A percentile compares a stretch with the other conserved stretches of the same genome.
Evolutionary conservation across 257 asterid genomes (phyloP).

Genomic region (Nicotiana otophora): DNA sequence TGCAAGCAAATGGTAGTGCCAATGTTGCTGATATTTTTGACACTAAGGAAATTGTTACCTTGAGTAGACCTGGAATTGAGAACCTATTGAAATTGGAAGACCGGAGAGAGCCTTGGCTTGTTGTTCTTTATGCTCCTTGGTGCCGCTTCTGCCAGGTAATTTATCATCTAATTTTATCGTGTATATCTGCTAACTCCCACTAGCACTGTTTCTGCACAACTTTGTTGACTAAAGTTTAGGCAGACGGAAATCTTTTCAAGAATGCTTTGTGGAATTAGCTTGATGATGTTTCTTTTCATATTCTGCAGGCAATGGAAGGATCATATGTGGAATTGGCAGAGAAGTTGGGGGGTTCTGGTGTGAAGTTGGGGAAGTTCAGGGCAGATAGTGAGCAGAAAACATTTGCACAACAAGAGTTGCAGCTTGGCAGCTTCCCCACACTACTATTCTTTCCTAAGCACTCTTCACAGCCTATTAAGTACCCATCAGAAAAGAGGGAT

Average conservation of each 20-base stretch:
- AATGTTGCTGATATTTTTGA: constrained; percentile 48
- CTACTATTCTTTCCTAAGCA: constrained; percentile 69
- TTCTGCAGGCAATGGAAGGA: constrained; percentile 54
- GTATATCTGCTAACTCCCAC: not conserved
- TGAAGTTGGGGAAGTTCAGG: constrained; percentile 73
- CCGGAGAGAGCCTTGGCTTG: constrained; percentile 70
- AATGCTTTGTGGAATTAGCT: not conserved
- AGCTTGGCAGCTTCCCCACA: constrained; percentile 75
- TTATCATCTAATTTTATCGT: not conserved
- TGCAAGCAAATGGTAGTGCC: constrained; percentile 30
- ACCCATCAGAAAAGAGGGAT: constrained; percentile 77
- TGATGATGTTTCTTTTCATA: not conserved
- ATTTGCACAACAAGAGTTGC: constrained; percentile 58
- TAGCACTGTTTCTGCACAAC: not conserved
- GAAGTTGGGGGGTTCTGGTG: constrained; percentile 55
- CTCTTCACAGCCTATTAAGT: constrained; percentile 54
- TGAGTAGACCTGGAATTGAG: constrained; percentile 72
- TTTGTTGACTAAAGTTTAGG: not conserved
- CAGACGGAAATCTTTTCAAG: not conserved
- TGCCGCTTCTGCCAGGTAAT: constrained; percentile 64
- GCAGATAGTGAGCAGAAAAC: constrained; percentile 82
- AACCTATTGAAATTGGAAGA: constrained; percentile 55
- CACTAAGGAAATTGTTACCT: constrained; percentile 28
- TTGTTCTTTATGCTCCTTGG: constrained; percentile 85
- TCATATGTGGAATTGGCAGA: constrained; percentile 59